Evolutionary conservation across 208 protist species (phyloP).

Genomic region (Trypanosoma boissoni): DNA sequence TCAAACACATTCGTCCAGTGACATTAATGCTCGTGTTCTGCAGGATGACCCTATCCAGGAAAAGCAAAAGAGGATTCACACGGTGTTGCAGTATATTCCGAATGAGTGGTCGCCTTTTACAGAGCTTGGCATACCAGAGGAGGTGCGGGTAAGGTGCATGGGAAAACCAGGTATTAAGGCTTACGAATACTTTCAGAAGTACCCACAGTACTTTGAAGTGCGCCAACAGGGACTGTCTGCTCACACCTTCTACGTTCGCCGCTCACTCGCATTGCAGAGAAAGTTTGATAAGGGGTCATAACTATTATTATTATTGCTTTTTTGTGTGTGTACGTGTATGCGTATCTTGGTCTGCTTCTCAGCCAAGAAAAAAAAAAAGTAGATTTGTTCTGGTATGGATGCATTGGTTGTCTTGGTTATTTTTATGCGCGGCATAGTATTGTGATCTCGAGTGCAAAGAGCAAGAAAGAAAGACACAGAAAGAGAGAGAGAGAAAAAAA

Average conservation of each 20-base stretch:
- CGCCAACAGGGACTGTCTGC: constrained; percentile 15
- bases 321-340: too few species aligned
- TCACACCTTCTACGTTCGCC: constrained; percentile 49
- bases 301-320: too few species aligned
- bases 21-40: constrained; percentile 22
- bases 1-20: neutral
- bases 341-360: too few species aligned
- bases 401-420: too few species aligned
- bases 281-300: constrained; percentile 2
- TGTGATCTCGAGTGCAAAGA: too few species aligned
- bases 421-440: too few species aligned
- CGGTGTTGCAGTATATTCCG: constrained; percentile 59
- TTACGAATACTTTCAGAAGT: constrained; percentile 39
- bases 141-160: constrained; percentile 64
- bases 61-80: constrained; percentile 33
- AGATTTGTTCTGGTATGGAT: too few species aligned
- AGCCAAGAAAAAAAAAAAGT: too few species aligned
- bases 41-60: constrained; percentile 22
- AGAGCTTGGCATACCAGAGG: constrained; percentile 34
- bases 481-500: neutral
- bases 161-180: constrained; percentile 36
- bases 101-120: constrained; percentile 51
- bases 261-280: constrained; percentile 42
- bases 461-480: neutral
- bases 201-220: constrained; percentile 71